Evolutionary conservation across 352 stramenopile genomes (phyloP).

Genomic region (Pythium vanterpoolii): DNA sequence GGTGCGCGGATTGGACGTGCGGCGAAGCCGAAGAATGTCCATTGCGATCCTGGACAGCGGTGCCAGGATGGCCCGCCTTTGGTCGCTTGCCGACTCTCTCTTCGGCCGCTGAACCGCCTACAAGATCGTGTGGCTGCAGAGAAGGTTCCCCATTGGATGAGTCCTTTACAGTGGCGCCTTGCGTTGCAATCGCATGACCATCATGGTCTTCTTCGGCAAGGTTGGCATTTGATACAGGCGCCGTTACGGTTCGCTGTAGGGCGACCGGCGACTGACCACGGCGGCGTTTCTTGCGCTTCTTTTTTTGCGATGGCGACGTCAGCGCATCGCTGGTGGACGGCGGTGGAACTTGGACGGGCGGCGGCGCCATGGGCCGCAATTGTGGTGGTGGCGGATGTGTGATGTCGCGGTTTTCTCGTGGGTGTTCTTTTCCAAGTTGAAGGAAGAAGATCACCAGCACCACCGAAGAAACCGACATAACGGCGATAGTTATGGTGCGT

Average conservation of each 20-base stretch:
- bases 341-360: not conserved
- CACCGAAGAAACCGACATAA: constrained; percentile 10
- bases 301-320: constrained; percentile 14
- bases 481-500: not conserved
- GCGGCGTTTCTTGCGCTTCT: constrained; percentile 25
- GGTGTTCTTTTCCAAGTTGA: constrained; percentile 5
- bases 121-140: not conserved
- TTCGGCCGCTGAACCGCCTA: not conserved
- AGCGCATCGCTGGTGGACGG: not conserved
- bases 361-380: not conserved
- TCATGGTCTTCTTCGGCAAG: not conserved
- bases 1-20: not conserved
- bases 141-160: not conserved
- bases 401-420: not conserved
- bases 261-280: constrained; percentile 11
- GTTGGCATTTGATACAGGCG: not conserved
- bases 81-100: not conserved
- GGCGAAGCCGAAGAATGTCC: not conserved
- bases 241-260: not conserved
- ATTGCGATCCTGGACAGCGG: not conserved
- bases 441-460: not conserved
- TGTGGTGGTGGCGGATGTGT: not conserved
- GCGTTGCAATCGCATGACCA: too few species aligned
- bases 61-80: not conserved
- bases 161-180: not conserved